Evolutionary conservation across 2,329 filamentous ascomycete species (phyloP).

Genomic region (Trichoderma atroviride): DNA sequence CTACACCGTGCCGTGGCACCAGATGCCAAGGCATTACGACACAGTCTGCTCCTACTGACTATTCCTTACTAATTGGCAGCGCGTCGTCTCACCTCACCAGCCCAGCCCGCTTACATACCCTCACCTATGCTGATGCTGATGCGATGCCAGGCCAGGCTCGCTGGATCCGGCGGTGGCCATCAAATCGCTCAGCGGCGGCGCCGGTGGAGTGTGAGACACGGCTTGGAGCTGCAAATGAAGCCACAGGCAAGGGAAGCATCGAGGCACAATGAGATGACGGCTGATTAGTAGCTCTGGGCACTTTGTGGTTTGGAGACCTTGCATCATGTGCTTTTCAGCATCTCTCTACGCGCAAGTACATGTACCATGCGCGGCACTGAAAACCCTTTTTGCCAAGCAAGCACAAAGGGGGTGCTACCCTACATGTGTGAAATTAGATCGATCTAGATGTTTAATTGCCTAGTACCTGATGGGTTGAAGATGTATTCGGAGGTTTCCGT

Average conservation of each 20-base stretch:
- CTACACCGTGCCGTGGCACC: no score
- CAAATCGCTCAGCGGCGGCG: slow-evolving; percentile 21
- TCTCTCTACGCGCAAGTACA: neutral
- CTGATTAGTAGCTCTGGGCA: neutral
- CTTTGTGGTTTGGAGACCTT: neutral
- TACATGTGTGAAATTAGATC: slow-evolving; percentile 9
- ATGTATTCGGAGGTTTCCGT: neutral
- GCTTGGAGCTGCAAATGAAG: neutral
- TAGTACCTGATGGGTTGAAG: neutral
- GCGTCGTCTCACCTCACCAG: slow-evolving; percentile 1
- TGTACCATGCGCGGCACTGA: neutral
- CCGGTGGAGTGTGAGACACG: slow-evolving; percentile 9
- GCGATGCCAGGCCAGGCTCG: neutral
- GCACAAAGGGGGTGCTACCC: slow-evolving; percentile 4
- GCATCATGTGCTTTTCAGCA: neutral
- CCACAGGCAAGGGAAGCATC: neutral
- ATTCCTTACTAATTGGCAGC: neutral
- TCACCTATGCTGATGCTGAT: slow-evolving; percentile 8
- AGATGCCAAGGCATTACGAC: neutral
- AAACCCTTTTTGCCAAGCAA: neutral
- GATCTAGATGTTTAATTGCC: slow-evolving; percentile 5
- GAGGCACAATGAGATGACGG: neutral
- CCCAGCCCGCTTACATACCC: slow-evolving; percentile 7
- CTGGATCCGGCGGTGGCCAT: neutral
- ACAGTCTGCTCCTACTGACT: neutral